Evolutionary conservation across 2,329 filamentous ascomycete genomes (phyloP).

Genomic region (Ambrosiella beaveri): DNA sequence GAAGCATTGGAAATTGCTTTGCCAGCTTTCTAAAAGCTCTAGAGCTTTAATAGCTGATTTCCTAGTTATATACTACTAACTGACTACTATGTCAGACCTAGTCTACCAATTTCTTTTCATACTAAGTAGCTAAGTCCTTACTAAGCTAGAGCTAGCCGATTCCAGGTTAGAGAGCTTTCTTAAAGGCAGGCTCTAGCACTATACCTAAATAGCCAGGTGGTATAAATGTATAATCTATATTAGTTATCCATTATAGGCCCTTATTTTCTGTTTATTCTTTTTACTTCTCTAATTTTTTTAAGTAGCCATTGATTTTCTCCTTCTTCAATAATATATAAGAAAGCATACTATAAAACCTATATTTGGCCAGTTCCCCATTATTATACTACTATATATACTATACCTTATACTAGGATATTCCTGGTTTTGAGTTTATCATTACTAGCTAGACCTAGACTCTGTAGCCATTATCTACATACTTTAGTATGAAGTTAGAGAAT

Average conservation of each 20-base stretch:
- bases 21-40: too few species aligned
- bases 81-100: too few species aligned
- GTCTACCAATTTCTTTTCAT: too few species aligned
- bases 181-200: background rate
- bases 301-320: slow-evolving; percentile 7
- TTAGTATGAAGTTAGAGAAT: background rate
- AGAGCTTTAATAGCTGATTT: too few species aligned
- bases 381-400: slow-evolving; percentile 8
- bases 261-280: background rate
- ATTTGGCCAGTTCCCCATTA: slow-evolving; percentile 11
- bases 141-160: too few species aligned
- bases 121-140: too few species aligned
- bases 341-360: slow-evolving; percentile 9
- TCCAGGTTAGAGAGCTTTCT: too few species aligned
- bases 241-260: background rate
- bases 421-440: slow-evolving; percentile 9
- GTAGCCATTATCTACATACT: slow-evolving; percentile 6
- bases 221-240: background rate
- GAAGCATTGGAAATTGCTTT: too few species aligned
- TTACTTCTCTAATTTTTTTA: slow-evolving; percentile 1
- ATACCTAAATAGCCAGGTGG: background rate
- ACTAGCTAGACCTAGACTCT: slow-evolving; percentile 1
- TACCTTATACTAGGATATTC: slow-evolving; percentile 11
- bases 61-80: too few species aligned
- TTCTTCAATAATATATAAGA: background rate